phyloP scores from a whole-genome alignment of 2,329 filamentous ascomycete genomes.

The Ophiocordyceps robertsii region DNA sequence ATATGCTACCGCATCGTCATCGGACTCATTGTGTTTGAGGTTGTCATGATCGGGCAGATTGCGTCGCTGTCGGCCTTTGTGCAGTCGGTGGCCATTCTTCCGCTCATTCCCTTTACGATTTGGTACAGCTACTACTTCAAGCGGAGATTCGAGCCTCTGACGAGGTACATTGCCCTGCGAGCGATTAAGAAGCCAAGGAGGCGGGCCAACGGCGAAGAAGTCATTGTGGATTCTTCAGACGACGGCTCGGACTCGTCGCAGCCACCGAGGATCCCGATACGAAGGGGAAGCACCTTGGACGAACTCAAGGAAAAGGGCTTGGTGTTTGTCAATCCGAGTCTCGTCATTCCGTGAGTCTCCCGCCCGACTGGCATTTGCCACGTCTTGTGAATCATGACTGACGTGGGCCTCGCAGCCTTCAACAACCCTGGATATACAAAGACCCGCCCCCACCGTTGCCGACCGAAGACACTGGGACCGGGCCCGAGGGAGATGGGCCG shows the following conservation, averaged over 20 bases:
- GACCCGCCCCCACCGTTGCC: conserved; percentile 32
- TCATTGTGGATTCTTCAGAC: conserved; percentile 22
- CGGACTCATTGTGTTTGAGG: conserved; percentile 76
- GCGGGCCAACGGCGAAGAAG: conserved; percentile 20
- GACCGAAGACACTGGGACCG: conserved; percentile 13
- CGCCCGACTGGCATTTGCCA: not conserved
- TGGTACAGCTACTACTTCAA: conserved; percentile 84
- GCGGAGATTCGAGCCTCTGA: conserved; percentile 73
- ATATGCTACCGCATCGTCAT: conserved; percentile 86
- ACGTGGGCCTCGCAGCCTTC: conserved; percentile 30
- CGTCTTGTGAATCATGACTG: not conserved
- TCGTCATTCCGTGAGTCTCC: conserved; percentile 44
- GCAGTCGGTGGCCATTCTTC: conserved; percentile 58
- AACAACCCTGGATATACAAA: conserved; percentile 55
- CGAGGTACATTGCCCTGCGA: conserved; percentile 80
- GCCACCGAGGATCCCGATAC: conserved; percentile 25
- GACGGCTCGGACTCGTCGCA: conserved; percentile 29
- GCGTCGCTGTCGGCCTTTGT: conserved; percentile 61
- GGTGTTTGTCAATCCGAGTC: conserved; percentile 64
- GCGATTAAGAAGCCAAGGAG: conserved; percentile 55
- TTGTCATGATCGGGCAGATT: conserved; percentile 80
- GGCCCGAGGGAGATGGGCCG: conserved; percentile 11
- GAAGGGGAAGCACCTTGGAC: conserved; percentile 53
- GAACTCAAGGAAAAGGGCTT: conserved; percentile 58
- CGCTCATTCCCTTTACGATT: conserved; percentile 64